A percentile compares a stretch with the other conserved stretches of the same genome.
phyloP scores from a whole-genome alignment of 345 rosid species.

The Mallotus nudiflorus region DNA sequence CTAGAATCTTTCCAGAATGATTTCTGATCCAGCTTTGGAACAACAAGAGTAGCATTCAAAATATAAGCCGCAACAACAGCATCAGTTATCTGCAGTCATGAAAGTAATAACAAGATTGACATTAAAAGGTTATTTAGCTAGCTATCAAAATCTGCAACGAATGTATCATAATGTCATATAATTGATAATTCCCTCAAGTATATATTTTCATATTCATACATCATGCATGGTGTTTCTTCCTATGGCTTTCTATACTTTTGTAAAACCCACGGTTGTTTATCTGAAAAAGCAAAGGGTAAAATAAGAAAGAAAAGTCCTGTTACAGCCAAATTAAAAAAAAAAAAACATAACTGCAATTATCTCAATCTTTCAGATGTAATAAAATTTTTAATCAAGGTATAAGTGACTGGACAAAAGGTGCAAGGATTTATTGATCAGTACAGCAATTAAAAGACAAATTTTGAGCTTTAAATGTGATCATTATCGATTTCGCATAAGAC shows the following conservation, averaged over 20 bases:
- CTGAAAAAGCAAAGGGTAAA: neutral
- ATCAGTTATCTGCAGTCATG: conserved; percentile 67
- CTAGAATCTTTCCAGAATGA: conserved; percentile 94
- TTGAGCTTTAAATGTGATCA: neutral
- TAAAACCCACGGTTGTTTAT: neutral
- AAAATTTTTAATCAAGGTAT: neutral
- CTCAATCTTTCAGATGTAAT: neutral
- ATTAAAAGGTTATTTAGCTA: conserved; percentile 6
- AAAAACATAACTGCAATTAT: neutral
- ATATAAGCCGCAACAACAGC: conserved; percentile 93
- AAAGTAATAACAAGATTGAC: neutral
- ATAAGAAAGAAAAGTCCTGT: neutral
- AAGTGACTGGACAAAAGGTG: neutral
- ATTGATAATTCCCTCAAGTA: neutral
- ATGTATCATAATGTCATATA: neutral
- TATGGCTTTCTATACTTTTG: neutral
- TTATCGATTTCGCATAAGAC: no score
- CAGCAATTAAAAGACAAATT: neutral
- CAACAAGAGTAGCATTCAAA: conserved; percentile 83
- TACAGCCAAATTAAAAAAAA: neutral
- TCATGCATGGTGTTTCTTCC: no score
- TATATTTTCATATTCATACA: neutral
- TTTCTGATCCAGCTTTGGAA: conserved; percentile 82
- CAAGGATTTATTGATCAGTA: neutral
- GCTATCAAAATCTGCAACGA: neutral